phyloP scores from a whole-genome alignment of 2,329 filamentous ascomycete species.

The Aspergillus sp. region DNA sequence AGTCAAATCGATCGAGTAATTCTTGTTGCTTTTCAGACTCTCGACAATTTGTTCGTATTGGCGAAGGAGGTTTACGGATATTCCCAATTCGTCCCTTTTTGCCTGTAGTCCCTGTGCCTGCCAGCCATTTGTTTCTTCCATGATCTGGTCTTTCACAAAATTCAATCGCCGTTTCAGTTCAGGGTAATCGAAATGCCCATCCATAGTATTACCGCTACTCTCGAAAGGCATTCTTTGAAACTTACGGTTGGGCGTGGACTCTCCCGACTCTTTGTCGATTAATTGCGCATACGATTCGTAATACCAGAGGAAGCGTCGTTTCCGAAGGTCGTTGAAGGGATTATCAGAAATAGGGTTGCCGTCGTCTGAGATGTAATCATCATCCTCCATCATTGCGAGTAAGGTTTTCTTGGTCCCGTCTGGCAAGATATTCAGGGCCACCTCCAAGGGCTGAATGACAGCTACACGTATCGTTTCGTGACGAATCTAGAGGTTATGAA shows the following conservation, averaged over 20 bases:
- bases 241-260: conserved; percentile 54
- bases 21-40: conserved; percentile 68
- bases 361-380: conserved; percentile 49
- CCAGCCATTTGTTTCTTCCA: conserved; percentile 73
- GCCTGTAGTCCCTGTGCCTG: conserved; percentile 64
- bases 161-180: conserved; percentile 69
- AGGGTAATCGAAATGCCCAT: conserved; percentile 79
- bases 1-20: conserved; percentile 71
- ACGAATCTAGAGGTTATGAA: conserved; percentile 63
- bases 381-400: conserved; percentile 22
- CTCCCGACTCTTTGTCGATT: conserved; percentile 56
- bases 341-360: conserved; percentile 59
- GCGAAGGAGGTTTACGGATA: conserved; percentile 77
- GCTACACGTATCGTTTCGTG: conserved; percentile 88
- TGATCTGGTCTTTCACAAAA: conserved; percentile 67
- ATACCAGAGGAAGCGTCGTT: conserved; percentile 93
- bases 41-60: conserved; percentile 82
- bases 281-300: conserved; percentile 79
- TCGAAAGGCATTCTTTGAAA: conserved; percentile 93
- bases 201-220: conserved; percentile 73
- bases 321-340: conserved; percentile 86
- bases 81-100: conserved; percentile 66
- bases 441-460: conserved; percentile 81
- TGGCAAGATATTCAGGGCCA: conserved; percentile 66
- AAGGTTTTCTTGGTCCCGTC: conserved; percentile 47